phyloP scores from a whole-genome alignment of 768 basidiomycete species.

The Tulasnella sp. region DNA sequence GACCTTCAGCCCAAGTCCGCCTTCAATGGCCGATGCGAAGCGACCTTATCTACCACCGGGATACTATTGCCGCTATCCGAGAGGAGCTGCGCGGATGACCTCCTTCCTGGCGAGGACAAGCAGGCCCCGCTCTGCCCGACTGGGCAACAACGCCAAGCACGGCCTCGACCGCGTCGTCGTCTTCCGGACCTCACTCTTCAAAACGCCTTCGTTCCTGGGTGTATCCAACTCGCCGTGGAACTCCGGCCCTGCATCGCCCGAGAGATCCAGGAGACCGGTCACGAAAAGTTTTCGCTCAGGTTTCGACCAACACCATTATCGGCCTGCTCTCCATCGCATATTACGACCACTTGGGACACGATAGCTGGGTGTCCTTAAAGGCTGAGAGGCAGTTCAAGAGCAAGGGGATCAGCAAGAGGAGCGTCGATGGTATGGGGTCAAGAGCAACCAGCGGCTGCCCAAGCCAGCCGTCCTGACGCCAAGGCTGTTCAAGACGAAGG shows the following conservation, averaged over 20 bases:
- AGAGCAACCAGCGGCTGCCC: conserved; percentile 82
- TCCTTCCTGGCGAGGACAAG: conserved; percentile 83
- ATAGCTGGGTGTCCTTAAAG: conserved; percentile 89
- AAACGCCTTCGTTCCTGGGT: conserved; percentile 97
- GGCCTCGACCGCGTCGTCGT: conserved; percentile 83
- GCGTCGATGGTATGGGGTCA: conserved; percentile 97
- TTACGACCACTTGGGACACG: conserved; percentile 99
- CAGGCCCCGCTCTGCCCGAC: conserved; percentile 84
- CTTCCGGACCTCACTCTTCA: conserved; percentile 98
- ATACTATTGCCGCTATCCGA: conserved; percentile 98
- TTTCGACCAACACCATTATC: conserved; percentile 97
- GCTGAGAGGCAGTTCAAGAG: conserved; percentile 92
- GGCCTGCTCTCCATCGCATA: conserved; percentile 95
- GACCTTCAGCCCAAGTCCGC: conserved; percentile 95
- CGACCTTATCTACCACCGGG: conserved; percentile 97
- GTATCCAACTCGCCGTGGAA: conserved; percentile 86
- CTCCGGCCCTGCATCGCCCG: conserved; percentile 91
- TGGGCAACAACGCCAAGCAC: conserved; percentile 78
- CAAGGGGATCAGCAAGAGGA: conserved; percentile 98
- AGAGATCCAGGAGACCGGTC: conserved; percentile 96
- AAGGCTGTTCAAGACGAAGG: conserved; percentile 60
- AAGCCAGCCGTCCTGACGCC: conserved; percentile 54
- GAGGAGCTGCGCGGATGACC: conserved; percentile 91
- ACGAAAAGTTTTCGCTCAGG: conserved; percentile 97
- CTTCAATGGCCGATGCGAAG: conserved; percentile 71